Percentiles rank a stretch among this genome's conserved stretches.
phyloP scores from a whole-genome alignment of 768 basidiomycete genomes.

The Royoungia palumana region DNA sequence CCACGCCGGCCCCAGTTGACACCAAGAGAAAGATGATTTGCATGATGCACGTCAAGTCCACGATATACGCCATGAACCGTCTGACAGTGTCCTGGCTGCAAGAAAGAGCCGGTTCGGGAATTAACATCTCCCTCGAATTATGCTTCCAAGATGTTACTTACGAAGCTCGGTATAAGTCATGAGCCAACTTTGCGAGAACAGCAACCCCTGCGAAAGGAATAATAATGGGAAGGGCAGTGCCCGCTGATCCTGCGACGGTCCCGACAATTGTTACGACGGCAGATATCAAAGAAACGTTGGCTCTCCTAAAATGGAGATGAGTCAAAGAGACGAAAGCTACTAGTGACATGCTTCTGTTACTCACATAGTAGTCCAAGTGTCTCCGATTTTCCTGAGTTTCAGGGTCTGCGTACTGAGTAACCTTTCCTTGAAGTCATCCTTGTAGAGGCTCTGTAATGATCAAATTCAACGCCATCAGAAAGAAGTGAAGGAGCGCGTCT shows the following conservation, averaged over 20 bases:
- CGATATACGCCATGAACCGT: neutral
- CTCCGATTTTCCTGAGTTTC: neutral
- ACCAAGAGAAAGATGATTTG: constrained; percentile 1
- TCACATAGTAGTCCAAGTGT: neutral
- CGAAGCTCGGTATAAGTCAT: constrained; percentile 1
- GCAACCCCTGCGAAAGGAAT: neutral
- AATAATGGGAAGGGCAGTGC: neutral
- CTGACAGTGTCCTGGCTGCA: neutral
- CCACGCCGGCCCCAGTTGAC: no score
- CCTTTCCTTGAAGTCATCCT: neutral
- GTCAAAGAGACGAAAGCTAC: neutral
- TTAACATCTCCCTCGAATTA: neutral
- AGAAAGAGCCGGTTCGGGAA: neutral
- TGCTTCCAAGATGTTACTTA: neutral
- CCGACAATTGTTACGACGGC: constrained; percentile 6
- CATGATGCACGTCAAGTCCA: constrained; percentile 4
- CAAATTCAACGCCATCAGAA: neutral
- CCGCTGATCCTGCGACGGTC: neutral
- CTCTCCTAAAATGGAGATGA: neutral
- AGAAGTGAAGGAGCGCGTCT: neutral
- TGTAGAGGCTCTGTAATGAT: neutral
- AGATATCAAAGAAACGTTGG: neutral
- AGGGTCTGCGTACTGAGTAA: neutral
- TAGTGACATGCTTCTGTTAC: neutral
- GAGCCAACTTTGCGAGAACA: neutral